Conservation (phyloP, 805 yeast species). For the Ogataea populi-albae region DNA sequence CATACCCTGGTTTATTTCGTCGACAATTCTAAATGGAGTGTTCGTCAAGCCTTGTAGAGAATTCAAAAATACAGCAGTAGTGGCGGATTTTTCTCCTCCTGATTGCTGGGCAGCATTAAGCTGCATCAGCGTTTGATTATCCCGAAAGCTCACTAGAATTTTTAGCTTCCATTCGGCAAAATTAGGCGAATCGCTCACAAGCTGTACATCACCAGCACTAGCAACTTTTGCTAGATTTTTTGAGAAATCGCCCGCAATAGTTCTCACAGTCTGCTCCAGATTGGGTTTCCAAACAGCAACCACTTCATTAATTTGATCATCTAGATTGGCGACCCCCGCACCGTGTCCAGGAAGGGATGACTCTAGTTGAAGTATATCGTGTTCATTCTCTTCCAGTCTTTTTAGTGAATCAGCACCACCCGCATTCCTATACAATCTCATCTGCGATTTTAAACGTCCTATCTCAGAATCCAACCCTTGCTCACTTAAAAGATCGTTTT, state of each 20-base stretch:
- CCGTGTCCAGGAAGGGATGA: slow-evolving; percentile 37
- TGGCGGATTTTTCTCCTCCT: slow-evolving; percentile 97
- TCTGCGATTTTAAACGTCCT: slow-evolving; percentile 40
- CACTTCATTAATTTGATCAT: slow-evolving; percentile 35
- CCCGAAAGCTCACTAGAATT: slow-evolving; percentile 83
- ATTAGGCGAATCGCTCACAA: slow-evolving; percentile 49
- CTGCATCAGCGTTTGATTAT: slow-evolving; percentile 62
- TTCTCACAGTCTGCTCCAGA: slow-evolving; percentile 47
- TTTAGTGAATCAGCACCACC: slow-evolving; percentile 29
- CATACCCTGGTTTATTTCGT: slow-evolving; percentile 99
- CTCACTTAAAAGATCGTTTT: slow-evolving; percentile 35
- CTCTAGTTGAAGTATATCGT: slow-evolving; percentile 37
- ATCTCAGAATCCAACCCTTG: slow-evolving; percentile 37
- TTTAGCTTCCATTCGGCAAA: slow-evolving; percentile 80
- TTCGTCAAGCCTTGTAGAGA: slow-evolving; percentile 83
- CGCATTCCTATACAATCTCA: slow-evolving; percentile 26
- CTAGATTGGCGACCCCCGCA: slow-evolving; percentile 33
- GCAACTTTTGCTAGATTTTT: slow-evolving; percentile 70
- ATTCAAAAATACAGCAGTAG: slow-evolving; percentile 87
- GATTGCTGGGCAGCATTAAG: slow-evolving; percentile 89
- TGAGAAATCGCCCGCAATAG: slow-evolving; percentile 64
- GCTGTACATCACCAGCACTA: slow-evolving; percentile 76
- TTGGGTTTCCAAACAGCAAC: slow-evolving; percentile 57
- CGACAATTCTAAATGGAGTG: slow-evolving; percentile 93
- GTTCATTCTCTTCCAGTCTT: slow-evolving; percentile 37